phyloP scores from a whole-genome alignment of 805 yeast genomes.

The Metschnikowia reukaufii region DNA sequence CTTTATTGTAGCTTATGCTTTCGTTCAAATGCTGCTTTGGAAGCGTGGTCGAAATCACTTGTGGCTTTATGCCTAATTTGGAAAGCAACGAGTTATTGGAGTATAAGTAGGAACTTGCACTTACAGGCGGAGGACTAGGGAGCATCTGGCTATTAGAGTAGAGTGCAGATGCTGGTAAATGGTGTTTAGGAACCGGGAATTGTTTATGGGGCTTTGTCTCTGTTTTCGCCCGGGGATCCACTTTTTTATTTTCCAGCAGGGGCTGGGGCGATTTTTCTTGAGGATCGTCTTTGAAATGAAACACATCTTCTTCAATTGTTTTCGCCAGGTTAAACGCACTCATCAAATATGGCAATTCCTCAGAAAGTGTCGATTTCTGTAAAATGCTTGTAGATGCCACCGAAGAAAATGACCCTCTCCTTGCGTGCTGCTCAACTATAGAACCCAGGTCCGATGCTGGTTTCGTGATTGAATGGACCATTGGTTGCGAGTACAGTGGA shows the following conservation, averaged over 20 bases:
- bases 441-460: slow-evolving; percentile 8
- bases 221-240: neutral
- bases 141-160: slow-evolving; percentile 37
- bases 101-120: slow-evolving; percentile 33
- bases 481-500: slow-evolving; percentile 29
- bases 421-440: slow-evolving; percentile 13
- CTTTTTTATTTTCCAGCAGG: neutral
- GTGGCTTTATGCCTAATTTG: slow-evolving; percentile 42
- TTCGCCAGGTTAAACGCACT: slow-evolving; percentile 66
- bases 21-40: slow-evolving; percentile 17
- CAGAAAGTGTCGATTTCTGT: slow-evolving; percentile 55
- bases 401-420: slow-evolving; percentile 31
- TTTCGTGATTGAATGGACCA: slow-evolving; percentile 41
- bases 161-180: slow-evolving; percentile 33
- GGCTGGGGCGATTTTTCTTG: neutral
- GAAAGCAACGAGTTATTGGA: slow-evolving; percentile 37
- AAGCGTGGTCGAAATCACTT: slow-evolving; percentile 35
- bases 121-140: slow-evolving; percentile 17
- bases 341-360: slow-evolving; percentile 65
- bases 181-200: slow-evolving; percentile 25
- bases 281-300: slow-evolving; percentile 22
- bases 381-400: slow-evolving; percentile 37
- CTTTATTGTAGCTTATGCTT: slow-evolving; percentile 9
- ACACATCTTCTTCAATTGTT: slow-evolving; percentile 49
- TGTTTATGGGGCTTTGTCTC: slow-evolving; percentile 4